A percentile compares a stretch with the other conserved stretches of the same genome.
phyloP scores from a whole-genome alignment of 2,329 filamentous ascomycete genomes.

The Colletotrichum incanum region DNA sequence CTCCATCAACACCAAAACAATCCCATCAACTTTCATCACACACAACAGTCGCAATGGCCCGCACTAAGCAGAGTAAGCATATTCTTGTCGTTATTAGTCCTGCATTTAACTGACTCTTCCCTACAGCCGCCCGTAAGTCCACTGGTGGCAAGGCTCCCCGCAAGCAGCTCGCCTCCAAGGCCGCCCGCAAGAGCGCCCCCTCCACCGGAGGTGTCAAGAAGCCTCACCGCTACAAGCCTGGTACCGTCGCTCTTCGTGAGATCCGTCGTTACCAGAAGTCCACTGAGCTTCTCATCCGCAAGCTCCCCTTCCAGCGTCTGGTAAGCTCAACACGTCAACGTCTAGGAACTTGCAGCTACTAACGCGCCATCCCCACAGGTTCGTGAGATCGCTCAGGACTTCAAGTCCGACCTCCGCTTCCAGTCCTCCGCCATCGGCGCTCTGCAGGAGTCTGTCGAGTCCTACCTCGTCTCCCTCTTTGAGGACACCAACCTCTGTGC shows the following conservation, averaged over 20 bases:
- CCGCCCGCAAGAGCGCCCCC: constrained; percentile 96
- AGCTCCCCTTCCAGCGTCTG: constrained; percentile 97
- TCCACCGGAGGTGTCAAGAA: constrained; percentile 98
- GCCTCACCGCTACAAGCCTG: constrained; percentile 88
- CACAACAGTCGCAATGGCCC: constrained; percentile 67
- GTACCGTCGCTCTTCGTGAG: constrained; percentile 92
- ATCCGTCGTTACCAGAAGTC: constrained; percentile 95
- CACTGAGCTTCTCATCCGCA: constrained; percentile 91
- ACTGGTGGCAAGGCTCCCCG: constrained; percentile 84
- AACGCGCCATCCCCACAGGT: constrained; percentile 64
- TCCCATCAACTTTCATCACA: constrained; percentile 51
- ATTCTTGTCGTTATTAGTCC: no score
- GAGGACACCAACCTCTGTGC: constrained; percentile 99
- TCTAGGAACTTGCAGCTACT: neutral
- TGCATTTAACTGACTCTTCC: constrained; percentile 4
- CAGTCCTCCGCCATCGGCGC: constrained; percentile 98
- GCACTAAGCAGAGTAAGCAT: constrained; percentile 72
- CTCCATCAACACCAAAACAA: constrained; percentile 50
- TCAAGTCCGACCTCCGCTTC: constrained; percentile 97
- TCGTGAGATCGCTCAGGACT: constrained; percentile 95
- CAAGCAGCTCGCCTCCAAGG: constrained; percentile 99
- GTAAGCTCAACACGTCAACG: constrained; percentile 63
- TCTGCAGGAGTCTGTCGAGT: constrained; percentile 98
- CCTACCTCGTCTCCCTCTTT: constrained; percentile 97
- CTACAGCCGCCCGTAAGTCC: constrained; percentile 75